Percentiles rank a stretch among this genome's conserved stretches.
Evolutionary conservation across 768 basidiomycete genomes (phyloP).

Genomic region (Tulasnella sp.): DNA sequence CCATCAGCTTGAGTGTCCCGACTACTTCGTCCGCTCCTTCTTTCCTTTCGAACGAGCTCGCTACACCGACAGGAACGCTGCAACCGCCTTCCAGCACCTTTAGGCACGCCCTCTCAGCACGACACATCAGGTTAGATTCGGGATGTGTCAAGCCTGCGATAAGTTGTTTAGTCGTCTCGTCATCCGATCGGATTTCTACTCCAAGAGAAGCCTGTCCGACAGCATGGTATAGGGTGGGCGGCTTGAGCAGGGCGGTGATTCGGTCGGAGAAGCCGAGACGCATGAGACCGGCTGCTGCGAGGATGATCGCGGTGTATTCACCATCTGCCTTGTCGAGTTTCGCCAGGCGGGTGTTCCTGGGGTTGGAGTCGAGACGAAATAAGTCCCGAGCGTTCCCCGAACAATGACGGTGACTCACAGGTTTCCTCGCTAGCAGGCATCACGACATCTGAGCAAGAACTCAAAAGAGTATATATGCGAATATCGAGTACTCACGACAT

Average conservation of each 20-base stretch:
- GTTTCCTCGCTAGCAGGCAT: slow-evolving; percentile 67
- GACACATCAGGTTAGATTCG: slow-evolving; percentile 69
- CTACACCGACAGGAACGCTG: slow-evolving; percentile 89
- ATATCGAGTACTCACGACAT: slow-evolving; percentile 63
- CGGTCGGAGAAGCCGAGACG: slow-evolving; percentile 73
- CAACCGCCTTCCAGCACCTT: slow-evolving; percentile 94
- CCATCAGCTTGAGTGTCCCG: slow-evolving; percentile 57
- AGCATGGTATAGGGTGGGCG: slow-evolving; percentile 78
- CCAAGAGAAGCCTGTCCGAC: slow-evolving; percentile 93
- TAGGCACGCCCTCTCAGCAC: slow-evolving; percentile 83
- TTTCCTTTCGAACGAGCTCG: slow-evolving; percentile 16
- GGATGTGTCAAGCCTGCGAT: slow-evolving; percentile 69
- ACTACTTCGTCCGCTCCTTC: slow-evolving; percentile 27
- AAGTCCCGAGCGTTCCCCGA: slow-evolving; percentile 1
- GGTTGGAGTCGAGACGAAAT: slow-evolving; percentile 26
- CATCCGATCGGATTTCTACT: slow-evolving; percentile 74
- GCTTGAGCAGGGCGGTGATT: slow-evolving; percentile 65
- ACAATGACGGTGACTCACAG: slow-evolving; percentile 52
- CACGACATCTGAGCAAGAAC: slow-evolving; percentile 17
- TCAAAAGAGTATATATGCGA: neutral
- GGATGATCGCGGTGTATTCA: slow-evolving; percentile 81
- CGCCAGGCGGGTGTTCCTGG: slow-evolving; percentile 81
- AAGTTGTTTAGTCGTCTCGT: slow-evolving; percentile 56
- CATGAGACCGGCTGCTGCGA: slow-evolving; percentile 88
- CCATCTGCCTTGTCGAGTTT: slow-evolving; percentile 85